Conservation (phyloP, 352 stramenopile species). For the Pythium monospermum region DNA sequence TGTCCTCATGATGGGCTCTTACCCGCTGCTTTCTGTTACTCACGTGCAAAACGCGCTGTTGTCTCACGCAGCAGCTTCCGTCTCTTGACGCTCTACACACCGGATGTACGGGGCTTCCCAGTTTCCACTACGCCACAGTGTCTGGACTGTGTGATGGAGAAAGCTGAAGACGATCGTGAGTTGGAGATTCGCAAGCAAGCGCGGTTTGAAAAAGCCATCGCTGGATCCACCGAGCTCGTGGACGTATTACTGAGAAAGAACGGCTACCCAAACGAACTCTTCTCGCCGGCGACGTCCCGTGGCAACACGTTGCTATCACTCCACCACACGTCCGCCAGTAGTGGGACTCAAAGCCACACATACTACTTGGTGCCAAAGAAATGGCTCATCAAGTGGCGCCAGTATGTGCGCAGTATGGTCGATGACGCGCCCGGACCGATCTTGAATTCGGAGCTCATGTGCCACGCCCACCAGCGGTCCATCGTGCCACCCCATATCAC, state of each 20-base stretch:
- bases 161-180: constrained; percentile 48
- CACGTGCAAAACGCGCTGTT: constrained; percentile 49
- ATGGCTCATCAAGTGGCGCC: constrained; percentile 77
- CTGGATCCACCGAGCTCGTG: constrained; percentile 53
- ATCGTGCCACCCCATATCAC: constrained; percentile 82
- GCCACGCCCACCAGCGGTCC: constrained; percentile 65
- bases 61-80: constrained; percentile 39
- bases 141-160: constrained; percentile 43
- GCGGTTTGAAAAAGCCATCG: constrained; percentile 66
- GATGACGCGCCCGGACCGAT: constrained; percentile 65
- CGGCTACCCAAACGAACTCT: constrained; percentile 72
- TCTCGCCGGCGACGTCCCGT: constrained; percentile 46
- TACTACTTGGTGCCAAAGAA: constrained; percentile 86
- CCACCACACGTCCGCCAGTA: constrained; percentile 18
- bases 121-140: constrained; percentile 50
- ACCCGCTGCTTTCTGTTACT: constrained; percentile 50
- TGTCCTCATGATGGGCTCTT: constrained; percentile 61
- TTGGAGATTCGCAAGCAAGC: constrained; percentile 42
- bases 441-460: constrained; percentile 78
- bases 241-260: constrained; percentile 75
- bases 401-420: constrained; percentile 58
- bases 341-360: constrained; percentile 30
- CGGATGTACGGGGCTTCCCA: constrained; percentile 52
- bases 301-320: constrained; percentile 56
- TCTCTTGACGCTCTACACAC: constrained; percentile 49